Base-by-base conservation (phyloP, 2,329 filamentous ascomycete species). In the Thelonectria blattea region DNA sequence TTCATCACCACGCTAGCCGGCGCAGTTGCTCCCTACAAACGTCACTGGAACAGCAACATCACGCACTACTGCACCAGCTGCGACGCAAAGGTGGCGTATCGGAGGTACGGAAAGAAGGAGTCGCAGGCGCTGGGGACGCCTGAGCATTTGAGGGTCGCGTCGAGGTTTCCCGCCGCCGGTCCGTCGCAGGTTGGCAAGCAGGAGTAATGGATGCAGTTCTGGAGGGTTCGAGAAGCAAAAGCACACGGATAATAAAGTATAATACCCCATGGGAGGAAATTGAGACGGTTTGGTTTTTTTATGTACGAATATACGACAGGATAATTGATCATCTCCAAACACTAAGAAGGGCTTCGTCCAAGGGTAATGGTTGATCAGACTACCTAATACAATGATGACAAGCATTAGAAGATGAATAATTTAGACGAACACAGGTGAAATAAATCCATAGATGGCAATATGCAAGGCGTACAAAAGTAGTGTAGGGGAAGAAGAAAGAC, bases 61-160 rank as follows among this genome's bases (percentile, higher is more conserved):
- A 52, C 49, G 15, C 68, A 71, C 42, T 66, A 63, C 54, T 71
- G 68, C 18, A 66, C 46, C 4, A 68, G 66, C 24, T 71, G 68
- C 30, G 56, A 58, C 10, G 62, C 56, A 17, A 71, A 69, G 5
- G 65, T 71, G 7, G 68, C 68, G 0, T 34, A 61, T 11, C 53
- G 63, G 9, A 60, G 56, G 15, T 58, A 62, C 34, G 64, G 64
- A 8, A 47, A 55, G 0, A 61, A 43, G 3, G 52, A 59, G 46
- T 67, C 63, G 53, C 61, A 60, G 34, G 46, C 66, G 0, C 10
- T 68, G 12, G 68, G 67, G 3, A 70, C 68, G 1, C 67, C 68
- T 5, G 66, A 66, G 2, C 56, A 71, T 27, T 24, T 71, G 24
- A 57, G 63, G 12, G 50, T 70, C n/a, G 47, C 34, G 9, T 70